Evolutionary conservation across 2,329 filamentous ascomycete genomes (phyloP), one percentile per base, ranked within the genome.

Genomic region (Pseudocercospora cruenta): DNA sequence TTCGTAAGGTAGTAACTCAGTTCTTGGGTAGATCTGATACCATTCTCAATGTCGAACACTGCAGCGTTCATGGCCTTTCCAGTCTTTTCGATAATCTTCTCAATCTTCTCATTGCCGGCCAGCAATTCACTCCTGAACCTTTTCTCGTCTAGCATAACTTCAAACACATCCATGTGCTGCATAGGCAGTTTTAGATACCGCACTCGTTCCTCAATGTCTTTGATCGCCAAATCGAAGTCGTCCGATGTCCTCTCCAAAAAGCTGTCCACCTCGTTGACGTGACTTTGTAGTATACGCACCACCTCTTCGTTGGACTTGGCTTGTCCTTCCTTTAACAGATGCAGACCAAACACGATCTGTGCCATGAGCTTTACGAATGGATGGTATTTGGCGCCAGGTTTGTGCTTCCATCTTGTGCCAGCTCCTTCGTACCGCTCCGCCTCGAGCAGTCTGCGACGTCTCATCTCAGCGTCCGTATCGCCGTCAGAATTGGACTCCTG

Each of bases 231-330:
- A 54, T 91, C 86, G 60, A 97, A 88, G 76, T 97, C 94, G 73
- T 96, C 93, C 51, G 92, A 87, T 0, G 92, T 91, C 19, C 91
- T 88, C 78, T 96, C 92, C 36, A 98, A 82, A 74, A 97, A 97
- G 73, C 91, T 90, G 78, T 98, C 95, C 31, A 98, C 88, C 78
- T 98, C 94, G 75, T 97, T 92, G 67, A 98, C 95, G 78, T 98
- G 94, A 14, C 88, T 89, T 75, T 97, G 93, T 63, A 98, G 84
- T 61, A 98, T 98, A 70, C 86, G 89, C 69, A 97, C 90, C 12
- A 97, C 94, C 76, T 96, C 92, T 36, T 88, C 85, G 71, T 96
- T 91, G 71, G 92, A 96, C 79, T 94, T 96, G 61, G 95, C 94
- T 77, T 96, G 87, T 67, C 90, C 89, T 74, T 94, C 90, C 63